Evolutionary conservation across 495 filamentous ascomycete species (phyloP).

Genomic region (Penicillium paxilli): DNA sequence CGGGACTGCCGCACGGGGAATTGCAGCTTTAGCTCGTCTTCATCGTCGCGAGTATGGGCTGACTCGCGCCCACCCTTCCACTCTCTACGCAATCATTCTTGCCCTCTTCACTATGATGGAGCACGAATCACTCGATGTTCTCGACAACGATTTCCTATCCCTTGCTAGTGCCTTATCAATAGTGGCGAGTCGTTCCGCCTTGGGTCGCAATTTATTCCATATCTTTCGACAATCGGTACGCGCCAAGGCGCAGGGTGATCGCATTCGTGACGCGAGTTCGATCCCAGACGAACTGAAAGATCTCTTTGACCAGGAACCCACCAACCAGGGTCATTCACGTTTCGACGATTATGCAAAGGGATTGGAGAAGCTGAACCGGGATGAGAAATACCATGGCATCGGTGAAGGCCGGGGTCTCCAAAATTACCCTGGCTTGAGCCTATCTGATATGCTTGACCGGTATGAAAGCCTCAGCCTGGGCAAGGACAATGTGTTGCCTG

Average conservation of each 20-base stretch:
- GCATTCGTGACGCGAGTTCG: conserved; percentile 21
- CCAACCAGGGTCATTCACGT: conserved; percentile 9
- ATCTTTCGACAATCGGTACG: conserved; percentile 41
- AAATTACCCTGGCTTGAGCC: conserved; percentile 24
- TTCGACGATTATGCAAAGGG: conserved; percentile 41
- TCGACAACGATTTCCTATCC: conserved; percentile 39
- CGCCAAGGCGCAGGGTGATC: conserved; percentile 31
- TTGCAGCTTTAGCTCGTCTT: conserved; percentile 32
- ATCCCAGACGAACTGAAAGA: conserved; percentile 39
- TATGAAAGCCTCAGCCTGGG: conserved; percentile 47
- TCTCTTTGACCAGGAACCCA: conserved; percentile 37
- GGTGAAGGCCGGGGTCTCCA: conserved; percentile 20
- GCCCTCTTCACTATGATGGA: conserved; percentile 43
- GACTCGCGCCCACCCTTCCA: conserved; percentile 42
- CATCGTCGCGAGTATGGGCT: conserved; percentile 41
- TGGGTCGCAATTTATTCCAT: conserved; percentile 43
- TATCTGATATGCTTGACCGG: conserved; percentile 45
- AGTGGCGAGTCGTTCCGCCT: conserved; percentile 38
- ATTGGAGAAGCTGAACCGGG: conserved; percentile 37
- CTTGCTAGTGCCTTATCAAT: conserved; percentile 39
- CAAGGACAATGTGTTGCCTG: conserved; percentile 32
- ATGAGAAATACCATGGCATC: conserved; percentile 36
- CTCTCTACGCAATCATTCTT: conserved; percentile 46
- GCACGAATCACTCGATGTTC: conserved; percentile 34
- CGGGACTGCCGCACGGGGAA: conserved; percentile 32